Evolutionary conservation across 2,329 filamentous ascomycete species (phyloP).

Genomic region (Colletotrichum tanaceti): DNA sequence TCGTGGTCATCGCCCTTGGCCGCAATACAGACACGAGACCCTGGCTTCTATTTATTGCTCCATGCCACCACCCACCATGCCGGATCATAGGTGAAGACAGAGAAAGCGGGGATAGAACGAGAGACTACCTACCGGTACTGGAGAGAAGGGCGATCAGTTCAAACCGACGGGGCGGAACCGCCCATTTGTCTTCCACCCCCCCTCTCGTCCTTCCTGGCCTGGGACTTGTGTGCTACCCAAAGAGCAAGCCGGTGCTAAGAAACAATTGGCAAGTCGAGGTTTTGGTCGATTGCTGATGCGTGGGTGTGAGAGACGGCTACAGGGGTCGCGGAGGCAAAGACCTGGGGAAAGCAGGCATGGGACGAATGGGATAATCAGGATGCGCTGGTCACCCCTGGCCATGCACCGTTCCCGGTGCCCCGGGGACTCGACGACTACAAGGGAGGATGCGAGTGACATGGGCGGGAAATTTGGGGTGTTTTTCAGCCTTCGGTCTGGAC

Average conservation of each 20-base stretch:
- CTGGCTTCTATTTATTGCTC: constrained; percentile 29
- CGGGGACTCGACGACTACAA: constrained; percentile 29
- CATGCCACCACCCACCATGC: not conserved
- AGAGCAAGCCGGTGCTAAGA: constrained; percentile 16
- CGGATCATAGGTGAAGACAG: not conserved
- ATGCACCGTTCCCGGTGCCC: constrained; percentile 31
- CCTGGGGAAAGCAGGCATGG: constrained; percentile 35
- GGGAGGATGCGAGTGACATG: constrained; percentile 30
- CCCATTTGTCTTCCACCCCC: constrained; percentile 28
- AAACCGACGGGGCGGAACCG: constrained; percentile 36
- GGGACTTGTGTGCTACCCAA: constrained; percentile 16
- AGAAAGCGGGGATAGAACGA: constrained; percentile 17
- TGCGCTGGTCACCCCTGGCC: constrained; percentile 33
- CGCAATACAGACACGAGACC: constrained; percentile 27
- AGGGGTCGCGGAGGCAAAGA: constrained; percentile 35
- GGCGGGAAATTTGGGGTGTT: constrained; percentile 34
- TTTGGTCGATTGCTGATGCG: constrained; percentile 15
- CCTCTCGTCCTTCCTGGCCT: constrained; percentile 14
- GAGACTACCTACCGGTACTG: constrained; percentile 7
- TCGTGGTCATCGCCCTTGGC: not conserved
- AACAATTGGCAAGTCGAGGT: constrained; percentile 15
- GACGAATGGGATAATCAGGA: constrained; percentile 34
- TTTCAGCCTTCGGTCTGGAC: constrained; percentile 31
- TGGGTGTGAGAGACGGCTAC: constrained; percentile 19
- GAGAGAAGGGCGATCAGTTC: constrained; percentile 30